These are phyloP conservation scores for Zychaea mexicana DNA, from an alignment of 371 early-diverging fungal genomes.

Conservation along the genomic window DNA sequence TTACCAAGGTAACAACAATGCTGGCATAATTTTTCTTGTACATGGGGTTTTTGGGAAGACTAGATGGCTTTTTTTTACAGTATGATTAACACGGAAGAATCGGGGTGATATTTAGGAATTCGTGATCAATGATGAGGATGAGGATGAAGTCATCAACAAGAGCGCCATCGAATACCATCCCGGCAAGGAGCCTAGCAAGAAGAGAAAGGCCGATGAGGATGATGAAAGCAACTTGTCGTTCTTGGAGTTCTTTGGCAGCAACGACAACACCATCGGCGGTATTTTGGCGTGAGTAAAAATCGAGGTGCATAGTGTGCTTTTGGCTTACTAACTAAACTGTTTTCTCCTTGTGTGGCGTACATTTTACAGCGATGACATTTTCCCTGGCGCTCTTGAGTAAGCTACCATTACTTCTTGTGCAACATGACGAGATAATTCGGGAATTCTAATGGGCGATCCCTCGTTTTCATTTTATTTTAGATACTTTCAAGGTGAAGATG, in stretches of 20 bases:
- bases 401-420: not conserved
- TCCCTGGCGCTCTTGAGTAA: constrained; percentile 3
- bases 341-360: too few species aligned
- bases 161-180: constrained; percentile 53
- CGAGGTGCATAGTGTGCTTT: too few species aligned
- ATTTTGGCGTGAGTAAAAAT: not conserved
- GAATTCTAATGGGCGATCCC: not conserved
- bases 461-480: not conserved
- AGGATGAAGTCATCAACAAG: constrained; percentile 33
- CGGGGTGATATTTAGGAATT: constrained; percentile 46
- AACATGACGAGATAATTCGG: not conserved
- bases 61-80: not conserved
- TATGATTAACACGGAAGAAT: too few species aligned
- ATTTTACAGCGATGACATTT: not conserved
- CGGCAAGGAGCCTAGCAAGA: constrained; percentile 32
- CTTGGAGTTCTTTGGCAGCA: not conserved
- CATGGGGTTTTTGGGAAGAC: not conserved
- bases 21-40: too few species aligned
- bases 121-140: constrained; percentile 43
- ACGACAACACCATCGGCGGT: not conserved
- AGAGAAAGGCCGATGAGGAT: constrained; percentile 9
- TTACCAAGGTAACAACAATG: constrained; percentile 48
- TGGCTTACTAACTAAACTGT: too few species aligned
- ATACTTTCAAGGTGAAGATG: not conserved
- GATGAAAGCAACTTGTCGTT: not conserved